phyloP scores from a whole-genome alignment of 306 rosid species.

The Vigna mungo region DNA sequence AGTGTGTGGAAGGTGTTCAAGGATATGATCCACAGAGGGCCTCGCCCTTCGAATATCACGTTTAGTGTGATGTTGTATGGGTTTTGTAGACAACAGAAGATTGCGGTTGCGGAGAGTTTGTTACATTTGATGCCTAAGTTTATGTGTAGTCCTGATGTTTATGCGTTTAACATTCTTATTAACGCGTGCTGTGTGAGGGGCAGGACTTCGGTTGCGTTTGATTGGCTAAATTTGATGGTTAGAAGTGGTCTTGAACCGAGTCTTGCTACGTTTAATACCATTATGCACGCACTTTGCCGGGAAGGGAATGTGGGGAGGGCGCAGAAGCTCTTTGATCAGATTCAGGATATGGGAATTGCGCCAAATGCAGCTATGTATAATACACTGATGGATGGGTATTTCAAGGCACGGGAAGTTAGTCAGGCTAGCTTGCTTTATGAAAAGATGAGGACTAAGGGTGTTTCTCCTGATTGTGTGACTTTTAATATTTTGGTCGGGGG shows the following conservation, averaged over 20 bases:
- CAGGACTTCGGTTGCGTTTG: slow-evolving; percentile 54
- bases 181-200: slow-evolving; percentile 61
- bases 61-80: slow-evolving; percentile 62
- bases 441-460: slow-evolving; percentile 66
- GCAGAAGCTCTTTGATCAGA: slow-evolving; percentile 58
- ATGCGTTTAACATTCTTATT: slow-evolving; percentile 63
- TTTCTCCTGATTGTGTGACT: slow-evolving; percentile 73
- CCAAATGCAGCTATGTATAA: slow-evolving; percentile 55
- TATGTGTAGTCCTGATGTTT: slow-evolving; percentile 59
- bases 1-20: slow-evolving; percentile 74
- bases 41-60: slow-evolving; percentile 51
- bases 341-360: slow-evolving; percentile 53
- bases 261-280: slow-evolving; percentile 51
- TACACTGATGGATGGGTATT: slow-evolving; percentile 73
- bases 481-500: slow-evolving; percentile 78
- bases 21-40: slow-evolving; percentile 62
- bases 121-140: slow-evolving; percentile 71
- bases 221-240: slow-evolving; percentile 64
- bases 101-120: slow-evolving; percentile 63
- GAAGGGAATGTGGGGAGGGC: slow-evolving; percentile 74
- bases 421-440: slow-evolving; percentile 71
- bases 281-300: slow-evolving; percentile 72
- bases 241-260: slow-evolving; percentile 62
- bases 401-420: slow-evolving; percentile 75
- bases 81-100: slow-evolving; percentile 66